These are phyloP conservation scores for Talaromyces sp. DNA, from an alignment of 2,329 filamentous ascomycete genomes.

Conservation along the genomic window DNA sequence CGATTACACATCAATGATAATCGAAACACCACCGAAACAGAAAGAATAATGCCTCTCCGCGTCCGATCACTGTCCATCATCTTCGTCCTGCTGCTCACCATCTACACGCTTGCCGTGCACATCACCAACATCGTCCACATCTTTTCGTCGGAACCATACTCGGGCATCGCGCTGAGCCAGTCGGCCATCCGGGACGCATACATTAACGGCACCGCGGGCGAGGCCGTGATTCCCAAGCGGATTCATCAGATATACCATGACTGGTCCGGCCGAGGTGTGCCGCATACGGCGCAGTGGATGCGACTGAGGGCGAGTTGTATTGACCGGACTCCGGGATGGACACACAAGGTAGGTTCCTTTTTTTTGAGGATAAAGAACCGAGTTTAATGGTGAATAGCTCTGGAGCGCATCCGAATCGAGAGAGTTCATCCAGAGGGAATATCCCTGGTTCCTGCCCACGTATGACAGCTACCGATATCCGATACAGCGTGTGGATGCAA, in stretches of 20 bases:
- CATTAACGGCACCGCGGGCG: slow-evolving; percentile 2
- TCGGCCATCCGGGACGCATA: slow-evolving; percentile 3
- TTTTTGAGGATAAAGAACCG: background rate
- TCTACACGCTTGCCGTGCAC: background rate
- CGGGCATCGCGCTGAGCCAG: slow-evolving; percentile 8
- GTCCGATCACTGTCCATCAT: slow-evolving; percentile 2
- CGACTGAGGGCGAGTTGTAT: slow-evolving; percentile 12
- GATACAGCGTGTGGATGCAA: slow-evolving; percentile 20
- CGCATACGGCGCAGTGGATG: slow-evolving; percentile 13
- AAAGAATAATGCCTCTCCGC: background rate
- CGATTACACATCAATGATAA: no score
- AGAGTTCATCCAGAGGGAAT: slow-evolving; percentile 18
- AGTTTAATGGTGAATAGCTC: slow-evolving; percentile 9
- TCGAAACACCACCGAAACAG: background rate
- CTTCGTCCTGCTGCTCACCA: background rate
- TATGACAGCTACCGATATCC: slow-evolving; percentile 20
- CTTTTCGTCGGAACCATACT: slow-evolving; percentile 4
- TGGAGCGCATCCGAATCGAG: slow-evolving; percentile 19
- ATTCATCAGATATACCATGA: slow-evolving; percentile 17
- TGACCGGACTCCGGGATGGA: slow-evolving; percentile 12
- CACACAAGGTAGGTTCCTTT: slow-evolving; percentile 12
- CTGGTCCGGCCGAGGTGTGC: slow-evolving; percentile 9
- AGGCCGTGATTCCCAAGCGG: slow-evolving; percentile 14
- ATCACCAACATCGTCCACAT: slow-evolving; percentile 6
- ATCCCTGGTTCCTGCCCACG: slow-evolving; percentile 19